Evolutionary conservation across 495 filamentous ascomycete genomes (phyloP), one percentile per base, ranked within the genome.

Genomic region (Penicillium canescens): DNA sequence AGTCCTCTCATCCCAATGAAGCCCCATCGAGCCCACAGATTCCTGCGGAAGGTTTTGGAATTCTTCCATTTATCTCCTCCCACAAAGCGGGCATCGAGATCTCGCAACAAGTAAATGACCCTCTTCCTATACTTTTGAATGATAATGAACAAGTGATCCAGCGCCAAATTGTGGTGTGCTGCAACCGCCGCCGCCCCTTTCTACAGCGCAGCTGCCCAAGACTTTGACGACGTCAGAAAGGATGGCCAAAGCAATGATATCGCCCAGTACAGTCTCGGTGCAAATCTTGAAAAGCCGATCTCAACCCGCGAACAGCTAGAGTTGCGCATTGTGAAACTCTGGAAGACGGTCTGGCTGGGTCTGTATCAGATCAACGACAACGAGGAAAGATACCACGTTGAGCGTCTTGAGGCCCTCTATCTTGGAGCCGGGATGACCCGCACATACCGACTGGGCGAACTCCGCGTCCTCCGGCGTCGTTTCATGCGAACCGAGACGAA

Each of bases 291-390:
- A 49, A 49, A 20, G 21, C 33, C 42, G 20, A n/a, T 14, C 3
- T 24, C 28, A n/a, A 42, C 43, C 5, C 57, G 50, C 45, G 40
- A 50, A 12, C 58, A 67, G 11, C 37, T 71, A 11, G 41, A 62
- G 18, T 11, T 39, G n/a, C 55, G 46, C 11, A 56, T 68, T 21
- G 14, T 55, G 16, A 47, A 54, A 2, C 43, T 65, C 26, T 65
- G 59, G 59, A 65, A 42, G 20, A 43, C 40, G 11, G 50, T 61
- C n/a, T 63, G 62, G 59, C 36, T 63, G 9, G 62, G 56, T 1
- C 46, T 68, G 3, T 63, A 59, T 24, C 54, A 63, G 34, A 37
- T 60, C 3, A 43, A 65, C 33, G 43, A 60, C 12, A 42, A 36
- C 3, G 18, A 50, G 10, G 46, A 36, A 26, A 55, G 42, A n/a